These are phyloP conservation scores for Fusarium lateritium DNA, from an alignment of 2,329 filamentous ascomycete species.

Conservation along the genomic window DNA sequence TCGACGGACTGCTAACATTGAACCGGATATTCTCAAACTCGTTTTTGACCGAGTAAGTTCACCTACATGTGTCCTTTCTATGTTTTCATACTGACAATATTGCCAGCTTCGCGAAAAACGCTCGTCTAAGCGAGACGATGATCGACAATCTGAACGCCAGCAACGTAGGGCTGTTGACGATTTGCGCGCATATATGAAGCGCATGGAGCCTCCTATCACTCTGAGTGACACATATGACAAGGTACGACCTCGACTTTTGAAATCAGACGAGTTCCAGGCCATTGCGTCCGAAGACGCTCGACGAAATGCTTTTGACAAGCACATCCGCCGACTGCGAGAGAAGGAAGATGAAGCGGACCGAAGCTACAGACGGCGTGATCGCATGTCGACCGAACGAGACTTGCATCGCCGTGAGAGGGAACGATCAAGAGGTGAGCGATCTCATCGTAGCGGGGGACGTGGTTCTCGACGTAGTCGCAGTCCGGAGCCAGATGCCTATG, in stretches of 20 bases:
- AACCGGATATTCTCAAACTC: constrained; percentile 81
- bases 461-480: constrained; percentile 80
- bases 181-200: constrained; percentile 88
- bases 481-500: constrained; percentile 94
- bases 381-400: constrained; percentile 66
- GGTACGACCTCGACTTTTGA: constrained; percentile 83
- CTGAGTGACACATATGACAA: constrained; percentile 89
- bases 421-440: constrained; percentile 71
- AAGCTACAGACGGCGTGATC: constrained; percentile 71
- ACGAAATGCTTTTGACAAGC: constrained; percentile 89
- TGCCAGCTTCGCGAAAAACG: constrained; percentile 85
- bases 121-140: constrained; percentile 83
- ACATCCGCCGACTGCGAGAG: constrained; percentile 90
- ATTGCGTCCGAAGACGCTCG: constrained; percentile 87
- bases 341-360: constrained; percentile 87
- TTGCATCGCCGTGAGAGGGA: constrained; percentile 74
- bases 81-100: constrained; percentile 12
- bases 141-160: constrained; percentile 86
- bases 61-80: background rate
- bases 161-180: constrained; percentile 89
- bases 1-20: constrained; percentile 88
- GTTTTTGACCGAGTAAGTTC: constrained; percentile 84
- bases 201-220: constrained; percentile 86
- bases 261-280: constrained; percentile 86
- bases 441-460: constrained; percentile 71